Evolutionary conservation across 139 green algal species (phyloP).

Genomic region (Astrephomene gubernaculifera): DNA sequence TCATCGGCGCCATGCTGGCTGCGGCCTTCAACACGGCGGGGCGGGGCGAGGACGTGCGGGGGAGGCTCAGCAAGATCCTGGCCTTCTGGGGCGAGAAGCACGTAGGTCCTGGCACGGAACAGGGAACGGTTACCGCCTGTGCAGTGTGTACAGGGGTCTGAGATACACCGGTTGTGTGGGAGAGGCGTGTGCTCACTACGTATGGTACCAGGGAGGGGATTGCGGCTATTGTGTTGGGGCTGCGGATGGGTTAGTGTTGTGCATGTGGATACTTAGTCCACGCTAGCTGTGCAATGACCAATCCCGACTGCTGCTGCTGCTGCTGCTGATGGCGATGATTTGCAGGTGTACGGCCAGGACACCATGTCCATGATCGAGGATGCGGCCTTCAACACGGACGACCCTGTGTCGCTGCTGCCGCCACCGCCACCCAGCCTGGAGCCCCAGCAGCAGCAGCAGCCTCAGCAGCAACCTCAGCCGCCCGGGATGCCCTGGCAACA

Average conservation of each 20-base stretch:
- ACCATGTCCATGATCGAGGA: conserved; percentile 42
- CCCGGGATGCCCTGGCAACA: not conserved
- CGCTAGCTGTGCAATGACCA: too few relatives aligned
- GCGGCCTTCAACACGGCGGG: conserved; percentile 17
- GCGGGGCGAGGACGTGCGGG: not conserved
- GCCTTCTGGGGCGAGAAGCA: conserved; percentile 52
- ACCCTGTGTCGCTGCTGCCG: conserved; percentile 3
- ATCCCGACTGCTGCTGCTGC: too few relatives aligned
- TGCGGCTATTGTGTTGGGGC: too few relatives aligned
- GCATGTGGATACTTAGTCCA: too few relatives aligned
- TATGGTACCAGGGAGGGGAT: too few relatives aligned
- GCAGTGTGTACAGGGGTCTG: not conserved
- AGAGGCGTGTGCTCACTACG: too few relatives aligned
- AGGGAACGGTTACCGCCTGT: too few relatives aligned
- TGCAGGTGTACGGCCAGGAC: conserved; percentile 33
- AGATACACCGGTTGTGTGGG: too few relatives aligned
- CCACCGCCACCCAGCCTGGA: not conserved
- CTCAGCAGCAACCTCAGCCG: not conserved
- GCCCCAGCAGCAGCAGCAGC: conserved; percentile 3
- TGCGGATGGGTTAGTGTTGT: too few relatives aligned
- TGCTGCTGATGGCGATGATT: not conserved
- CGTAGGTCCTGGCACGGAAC: too few relatives aligned
- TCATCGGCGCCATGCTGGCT: conserved; percentile 55
- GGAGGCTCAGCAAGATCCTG: conserved; percentile 56
- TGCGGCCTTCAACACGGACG: conserved; percentile 40